Evolutionary conservation across 352 stramenopile species (phyloP), one percentile per base, ranked within the genome.

Genomic region (Pythium myriotylum): DNA sequence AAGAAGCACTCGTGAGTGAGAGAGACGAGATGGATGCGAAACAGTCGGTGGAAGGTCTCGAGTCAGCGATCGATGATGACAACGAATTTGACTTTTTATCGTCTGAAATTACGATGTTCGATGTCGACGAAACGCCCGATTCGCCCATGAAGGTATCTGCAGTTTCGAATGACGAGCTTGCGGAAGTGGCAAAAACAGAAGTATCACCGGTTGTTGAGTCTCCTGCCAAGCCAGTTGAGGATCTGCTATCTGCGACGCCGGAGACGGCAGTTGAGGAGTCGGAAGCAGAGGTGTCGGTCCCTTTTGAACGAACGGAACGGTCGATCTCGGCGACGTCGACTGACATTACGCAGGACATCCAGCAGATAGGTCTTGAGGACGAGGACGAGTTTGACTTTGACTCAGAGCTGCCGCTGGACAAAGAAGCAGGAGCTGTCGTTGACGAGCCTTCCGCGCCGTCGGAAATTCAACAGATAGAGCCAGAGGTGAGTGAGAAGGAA

Each of bases 261-360:
- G 29, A 35, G 29, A 35, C 41, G 17, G 19, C 8, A 16, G 37
- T 14, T 43, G 37, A 43, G 17, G 37, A 6, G 29, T 10, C 29
- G 29, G 29, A 43, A 6, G 37, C 17, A 16, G 37, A 4, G 37
- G 4, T 16, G 13, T 20, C 13, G 7, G 17, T 48, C 2, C 26
- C 41, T 26, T 23, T 48, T 19, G 50, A 55, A 29, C 39, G 37
- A 47, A 67, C 17, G 16, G 47, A 68, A 23, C 53, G 48, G 7
- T 63, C 53, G 3, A 6, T 59, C 1, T 51, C 53, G 4, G 48
- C 55, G 5, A 65, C 64, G 10, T 80, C 67, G n/a, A 53, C 49
- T 0, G 77, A 86, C 35, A 79, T 86, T 23, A 84, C 79, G 0
- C 64, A 81, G 52, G 73, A 86, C 42, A 79, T 79, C 60, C 72